Evolutionary conservation across 345 rosid species (phyloP).

Genomic region (Isatis tinctoria): DNA sequence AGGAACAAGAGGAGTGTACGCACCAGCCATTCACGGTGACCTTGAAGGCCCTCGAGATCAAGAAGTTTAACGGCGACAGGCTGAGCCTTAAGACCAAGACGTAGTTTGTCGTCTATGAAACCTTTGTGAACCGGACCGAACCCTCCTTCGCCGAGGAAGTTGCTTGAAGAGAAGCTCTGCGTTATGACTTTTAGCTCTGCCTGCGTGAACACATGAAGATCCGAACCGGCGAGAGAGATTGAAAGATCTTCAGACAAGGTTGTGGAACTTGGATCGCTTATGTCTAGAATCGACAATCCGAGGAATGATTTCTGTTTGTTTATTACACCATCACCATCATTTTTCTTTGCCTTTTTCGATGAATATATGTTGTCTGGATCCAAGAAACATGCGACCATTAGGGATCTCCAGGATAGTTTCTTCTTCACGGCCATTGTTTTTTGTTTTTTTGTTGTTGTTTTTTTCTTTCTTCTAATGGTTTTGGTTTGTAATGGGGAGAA

Average conservation of each 20-base stretch:
- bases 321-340: conserved; percentile 25
- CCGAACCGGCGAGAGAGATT: conserved; percentile 72
- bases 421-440: conserved; percentile 36
- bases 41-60: conserved; percentile 77
- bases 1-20: conserved; percentile 20
- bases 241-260: conserved; percentile 69
- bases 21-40: conserved; percentile 91
- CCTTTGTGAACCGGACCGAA: conserved; percentile 90
- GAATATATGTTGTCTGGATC: conserved; percentile 5
- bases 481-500: conserved; percentile 22
- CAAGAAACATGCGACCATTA: conserved; percentile 46
- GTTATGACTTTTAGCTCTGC: conserved; percentile 75
- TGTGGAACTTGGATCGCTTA: conserved; percentile 57
- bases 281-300: conserved; percentile 53
- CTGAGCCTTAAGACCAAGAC: conserved; percentile 70
- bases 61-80: conserved; percentile 82
- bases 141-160: conserved; percentile 86
- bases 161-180: conserved; percentile 63
- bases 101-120: conserved; percentile 75
- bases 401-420: conserved; percentile 50
- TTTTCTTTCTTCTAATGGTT: neutral
- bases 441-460: neutral
- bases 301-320: conserved; percentile 49
- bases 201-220: conserved; percentile 63
- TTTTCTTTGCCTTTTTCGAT: conserved; percentile 39